These are phyloP conservation scores for Trifolium pratense DNA, from an alignment of 306 rosid species.

Conservation along the genomic window DNA sequence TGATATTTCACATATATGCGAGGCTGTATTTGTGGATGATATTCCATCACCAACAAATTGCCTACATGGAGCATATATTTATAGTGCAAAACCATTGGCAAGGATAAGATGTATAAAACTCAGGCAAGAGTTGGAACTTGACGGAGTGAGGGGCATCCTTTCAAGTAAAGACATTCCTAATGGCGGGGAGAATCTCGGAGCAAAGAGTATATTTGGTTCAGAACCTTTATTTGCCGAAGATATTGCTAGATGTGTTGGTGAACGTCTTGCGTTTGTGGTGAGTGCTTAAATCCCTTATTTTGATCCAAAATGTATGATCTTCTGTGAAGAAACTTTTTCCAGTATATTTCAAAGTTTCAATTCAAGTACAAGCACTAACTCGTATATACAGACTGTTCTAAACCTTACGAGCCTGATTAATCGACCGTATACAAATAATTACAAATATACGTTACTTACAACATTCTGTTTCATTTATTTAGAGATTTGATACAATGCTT, in stretches of 20 bases:
- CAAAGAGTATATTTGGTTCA: constrained; percentile 47
- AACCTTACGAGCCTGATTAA: not conserved
- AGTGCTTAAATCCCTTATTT: constrained; percentile 33
- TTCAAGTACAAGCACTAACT: not conserved
- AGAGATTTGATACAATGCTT: constrained; percentile 30
- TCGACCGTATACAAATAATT: not conserved
- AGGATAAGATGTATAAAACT: constrained; percentile 59
- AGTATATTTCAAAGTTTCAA: constrained; percentile 28
- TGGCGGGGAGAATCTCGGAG: constrained; percentile 72
- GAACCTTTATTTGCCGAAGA: constrained; percentile 81
- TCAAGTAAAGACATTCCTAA: constrained; percentile 73
- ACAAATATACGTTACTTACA: not conserved
- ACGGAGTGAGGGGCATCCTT: constrained; percentile 61
- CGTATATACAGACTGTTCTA: not conserved
- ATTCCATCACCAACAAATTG: constrained; percentile 83
- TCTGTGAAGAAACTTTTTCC: not conserved
- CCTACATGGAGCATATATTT: constrained; percentile 74
- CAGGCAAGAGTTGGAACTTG: constrained; percentile 47
- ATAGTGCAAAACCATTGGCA: constrained; percentile 78
- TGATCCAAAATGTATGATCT: not conserved
- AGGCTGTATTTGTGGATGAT: constrained; percentile 90
- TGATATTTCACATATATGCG: constrained; percentile 54
- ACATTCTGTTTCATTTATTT: constrained; percentile 4
- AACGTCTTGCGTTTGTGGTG: constrained; percentile 84
- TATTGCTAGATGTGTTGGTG: constrained; percentile 66